phyloP scores from a whole-genome alignment of 352 stramenopile species.

The Pythium rhizo-oryzae region DNA sequence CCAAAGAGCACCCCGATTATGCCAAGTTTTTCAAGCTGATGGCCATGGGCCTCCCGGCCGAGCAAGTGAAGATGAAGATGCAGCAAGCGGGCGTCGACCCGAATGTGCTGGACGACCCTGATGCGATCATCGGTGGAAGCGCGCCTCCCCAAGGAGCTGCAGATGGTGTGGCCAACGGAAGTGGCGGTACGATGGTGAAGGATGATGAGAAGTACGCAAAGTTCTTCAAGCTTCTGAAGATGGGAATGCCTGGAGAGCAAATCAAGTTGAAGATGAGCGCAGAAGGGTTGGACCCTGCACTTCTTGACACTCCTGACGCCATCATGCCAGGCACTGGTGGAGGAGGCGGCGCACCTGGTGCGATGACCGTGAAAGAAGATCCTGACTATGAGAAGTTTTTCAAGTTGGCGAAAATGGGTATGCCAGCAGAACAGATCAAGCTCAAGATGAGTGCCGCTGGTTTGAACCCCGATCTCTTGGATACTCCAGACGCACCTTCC shows the following conservation, averaged over 20 bases:
- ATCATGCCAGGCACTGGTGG: conserved; percentile 62
- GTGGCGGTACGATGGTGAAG: conserved; percentile 50
- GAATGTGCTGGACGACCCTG: conserved; percentile 65
- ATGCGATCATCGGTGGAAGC: conserved; percentile 60
- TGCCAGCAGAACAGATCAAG: conserved; percentile 91
- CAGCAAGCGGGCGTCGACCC: conserved; percentile 68
- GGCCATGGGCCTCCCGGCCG: conserved; percentile 73
- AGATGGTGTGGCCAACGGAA: conserved; percentile 1
- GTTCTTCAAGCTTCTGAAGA: conserved; percentile 97
- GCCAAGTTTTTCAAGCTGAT: conserved; percentile 86
- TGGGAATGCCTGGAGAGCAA: conserved; percentile 94
- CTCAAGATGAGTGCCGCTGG: conserved; percentile 90
- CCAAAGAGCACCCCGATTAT: conserved; percentile 76
- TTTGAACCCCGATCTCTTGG: conserved; percentile 62
- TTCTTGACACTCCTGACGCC: conserved; percentile 91
- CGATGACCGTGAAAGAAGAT: conserved; percentile 91
- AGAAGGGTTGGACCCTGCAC: conserved; percentile 88
- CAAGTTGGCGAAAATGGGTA: conserved; percentile 93
- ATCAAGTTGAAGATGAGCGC: conserved; percentile 96
- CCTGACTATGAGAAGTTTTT: conserved; percentile 95
- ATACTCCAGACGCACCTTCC: conserved; percentile 73
- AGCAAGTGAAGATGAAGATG: conserved; percentile 91
- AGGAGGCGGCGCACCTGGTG: conserved; percentile 6
- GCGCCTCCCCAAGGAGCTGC: conserved; percentile 8
- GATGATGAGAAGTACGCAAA: conserved; percentile 89